Evolutionary conservation across 805 yeast genomes (phyloP).

Genomic region (Debaryomyces hansenii): DNA sequence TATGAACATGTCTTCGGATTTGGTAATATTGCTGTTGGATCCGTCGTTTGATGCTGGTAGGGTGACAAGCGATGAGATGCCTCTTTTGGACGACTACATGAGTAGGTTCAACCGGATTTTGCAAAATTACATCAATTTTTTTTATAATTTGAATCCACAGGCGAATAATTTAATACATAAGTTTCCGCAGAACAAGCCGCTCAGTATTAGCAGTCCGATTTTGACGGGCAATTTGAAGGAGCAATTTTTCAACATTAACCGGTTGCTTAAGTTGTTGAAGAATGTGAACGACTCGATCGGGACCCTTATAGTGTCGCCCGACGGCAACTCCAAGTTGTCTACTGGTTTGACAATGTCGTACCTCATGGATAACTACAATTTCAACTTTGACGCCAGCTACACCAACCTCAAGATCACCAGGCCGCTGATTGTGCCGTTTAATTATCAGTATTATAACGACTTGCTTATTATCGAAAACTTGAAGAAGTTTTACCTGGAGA

Average conservation of each 20-base stretch:
- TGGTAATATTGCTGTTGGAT: slow-evolving; percentile 38
- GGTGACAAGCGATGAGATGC: slow-evolving; percentile 16
- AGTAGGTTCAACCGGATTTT: slow-evolving; percentile 31
- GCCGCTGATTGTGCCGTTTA: slow-evolving; percentile 21
- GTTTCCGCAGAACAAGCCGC: slow-evolving; percentile 23
- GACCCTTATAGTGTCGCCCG: slow-evolving; percentile 33
- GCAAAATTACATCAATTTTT: slow-evolving; percentile 38
- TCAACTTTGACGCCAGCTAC: slow-evolving; percentile 31
- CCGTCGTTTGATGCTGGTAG: slow-evolving; percentile 24
- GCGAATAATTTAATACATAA: slow-evolving; percentile 28
- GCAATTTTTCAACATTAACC: slow-evolving; percentile 36
- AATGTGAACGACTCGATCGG: slow-evolving; percentile 30
- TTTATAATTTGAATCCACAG: slow-evolving; percentile 33
- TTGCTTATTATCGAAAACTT: slow-evolving; percentile 38
- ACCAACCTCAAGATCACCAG: slow-evolving; percentile 18
- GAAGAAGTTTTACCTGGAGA: slow-evolving; percentile 37
- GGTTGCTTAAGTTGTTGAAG: slow-evolving; percentile 35
- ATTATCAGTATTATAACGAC: slow-evolving; percentile 38
- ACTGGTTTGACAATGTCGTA: slow-evolving; percentile 35
- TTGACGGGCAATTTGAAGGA: slow-evolving; percentile 36
- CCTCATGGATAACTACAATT: slow-evolving; percentile 41
- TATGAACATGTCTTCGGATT: slow-evolving; percentile 33
- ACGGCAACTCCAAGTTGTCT: slow-evolving; percentile 24
- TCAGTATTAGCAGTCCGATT: slow-evolving; percentile 31
- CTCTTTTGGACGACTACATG: slow-evolving; percentile 24